Evolutionary conservation across 176 grass and related monocot genomes (phyloP).

Genomic region (Carex parvula): DNA sequence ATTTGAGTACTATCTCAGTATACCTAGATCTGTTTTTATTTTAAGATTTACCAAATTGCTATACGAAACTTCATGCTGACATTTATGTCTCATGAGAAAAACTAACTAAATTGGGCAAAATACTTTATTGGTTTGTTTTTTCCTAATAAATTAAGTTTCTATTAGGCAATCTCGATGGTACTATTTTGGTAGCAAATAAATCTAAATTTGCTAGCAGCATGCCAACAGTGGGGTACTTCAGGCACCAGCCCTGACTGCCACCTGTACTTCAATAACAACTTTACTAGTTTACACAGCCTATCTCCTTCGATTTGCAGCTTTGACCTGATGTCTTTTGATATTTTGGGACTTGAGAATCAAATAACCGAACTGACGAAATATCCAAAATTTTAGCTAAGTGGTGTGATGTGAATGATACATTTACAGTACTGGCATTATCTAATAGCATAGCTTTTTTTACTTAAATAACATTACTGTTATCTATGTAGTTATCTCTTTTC

Average conservation of each 20-base stretch:
- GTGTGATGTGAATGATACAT: background rate
- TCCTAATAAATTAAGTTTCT: too few relatives aligned
- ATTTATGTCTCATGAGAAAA: background rate
- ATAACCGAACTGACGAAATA: background rate
- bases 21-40: background rate
- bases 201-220: background rate
- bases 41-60: background rate
- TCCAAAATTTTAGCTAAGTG: background rate
- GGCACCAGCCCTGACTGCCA: background rate
- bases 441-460: background rate
- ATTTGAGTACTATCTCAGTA: background rate
- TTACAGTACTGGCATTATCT: background rate
- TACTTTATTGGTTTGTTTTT: background rate
- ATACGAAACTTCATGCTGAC: background rate
- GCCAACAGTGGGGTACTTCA: background rate
- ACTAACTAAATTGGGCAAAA: background rate
- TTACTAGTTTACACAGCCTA: background rate
- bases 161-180: background rate
- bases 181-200: background rate
- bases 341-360: constrained; percentile 1
- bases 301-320: background rate
- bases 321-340: background rate
- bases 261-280: background rate
- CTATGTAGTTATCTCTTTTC: background rate
- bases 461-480: constrained; percentile 12